Conservation (phyloP, 495 filamentous ascomycete genomes). For the Hypomontagnella monticulosa region DNA sequence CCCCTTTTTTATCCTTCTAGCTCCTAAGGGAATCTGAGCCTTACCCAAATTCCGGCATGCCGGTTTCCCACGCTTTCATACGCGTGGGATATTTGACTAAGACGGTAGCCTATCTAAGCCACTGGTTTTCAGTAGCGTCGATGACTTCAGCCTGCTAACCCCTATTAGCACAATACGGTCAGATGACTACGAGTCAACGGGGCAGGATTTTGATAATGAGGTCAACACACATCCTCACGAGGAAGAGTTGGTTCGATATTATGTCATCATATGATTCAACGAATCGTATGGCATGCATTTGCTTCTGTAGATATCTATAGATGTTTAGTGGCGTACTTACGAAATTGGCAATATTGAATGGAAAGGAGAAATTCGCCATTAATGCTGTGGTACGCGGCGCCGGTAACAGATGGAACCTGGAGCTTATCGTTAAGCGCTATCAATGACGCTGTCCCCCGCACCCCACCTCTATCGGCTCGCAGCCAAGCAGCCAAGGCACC, state of each 20-base stretch:
- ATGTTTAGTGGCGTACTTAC: no score
- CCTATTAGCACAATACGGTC: not conserved
- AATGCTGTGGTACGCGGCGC: no score
- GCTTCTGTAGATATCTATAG: not conserved
- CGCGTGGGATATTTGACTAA: no score
- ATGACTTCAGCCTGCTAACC: not conserved
- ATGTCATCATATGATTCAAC: slow-evolving; percentile 25
- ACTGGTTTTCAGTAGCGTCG: not conserved
- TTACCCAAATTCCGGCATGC: no score
- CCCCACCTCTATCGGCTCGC: not conserved
- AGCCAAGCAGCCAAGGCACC: not conserved
- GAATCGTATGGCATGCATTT: slow-evolving; percentile 8
- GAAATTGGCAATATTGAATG: no score
- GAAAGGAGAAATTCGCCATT: no score
- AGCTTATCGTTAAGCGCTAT: slow-evolving; percentile 31
- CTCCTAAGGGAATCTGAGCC: no score
- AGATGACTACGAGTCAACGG: slow-evolving; percentile 10
- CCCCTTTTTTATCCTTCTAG: no score
- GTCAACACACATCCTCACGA: slow-evolving; percentile 29
- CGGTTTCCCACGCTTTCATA: no score
- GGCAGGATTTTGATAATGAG: slow-evolving; percentile 20
- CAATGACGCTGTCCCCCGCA: slow-evolving; percentile 7
- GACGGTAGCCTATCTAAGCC: slow-evolving; percentile 1
- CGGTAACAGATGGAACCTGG: no score
- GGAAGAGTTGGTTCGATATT: slow-evolving; percentile 1